phyloP scores from a whole-genome alignment of 2,329 filamentous ascomycete species.

The Scedosporium dehoogii region DNA sequence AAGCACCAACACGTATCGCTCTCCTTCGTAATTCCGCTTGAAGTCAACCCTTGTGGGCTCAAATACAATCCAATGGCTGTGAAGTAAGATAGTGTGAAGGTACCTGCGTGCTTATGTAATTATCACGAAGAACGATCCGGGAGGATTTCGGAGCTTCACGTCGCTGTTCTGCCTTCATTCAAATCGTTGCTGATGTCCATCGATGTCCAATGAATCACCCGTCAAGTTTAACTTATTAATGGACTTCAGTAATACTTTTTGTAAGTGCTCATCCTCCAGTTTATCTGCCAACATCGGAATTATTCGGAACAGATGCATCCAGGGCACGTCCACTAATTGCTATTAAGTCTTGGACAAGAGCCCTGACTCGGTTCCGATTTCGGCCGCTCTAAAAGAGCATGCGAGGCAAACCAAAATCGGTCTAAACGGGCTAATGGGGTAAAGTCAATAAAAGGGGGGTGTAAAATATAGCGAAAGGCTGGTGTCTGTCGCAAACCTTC shows the following conservation, averaged over 20 bases:
- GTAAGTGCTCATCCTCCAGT: background rate
- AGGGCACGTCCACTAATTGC: background rate
- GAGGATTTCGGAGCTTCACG: background rate
- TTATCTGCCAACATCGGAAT: background rate
- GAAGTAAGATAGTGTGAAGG: background rate
- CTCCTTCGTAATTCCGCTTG: no score
- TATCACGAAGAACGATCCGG: background rate
- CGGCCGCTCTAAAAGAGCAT: no score
- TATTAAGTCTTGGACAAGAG: background rate
- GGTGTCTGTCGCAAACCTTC: background rate
- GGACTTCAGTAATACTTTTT: background rate
- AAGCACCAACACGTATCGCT: no score
- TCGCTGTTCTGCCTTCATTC: background rate
- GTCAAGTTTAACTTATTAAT: background rate
- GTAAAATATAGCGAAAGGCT: no score
- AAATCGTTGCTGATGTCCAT: no score
- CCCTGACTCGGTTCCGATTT: background rate
- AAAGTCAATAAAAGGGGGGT: background rate
- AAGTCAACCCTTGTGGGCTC: no score
- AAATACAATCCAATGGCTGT: background rate
- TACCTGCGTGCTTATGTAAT: background rate
- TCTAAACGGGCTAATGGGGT: background rate
- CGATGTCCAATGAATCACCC: background rate
- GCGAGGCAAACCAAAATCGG: background rate
- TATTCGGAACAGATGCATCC: background rate